Evolutionary conservation across 768 basidiomycete species (phyloP), one percentile per base, ranked within the genome.

Genomic region (Tulasnella sp.): DNA sequence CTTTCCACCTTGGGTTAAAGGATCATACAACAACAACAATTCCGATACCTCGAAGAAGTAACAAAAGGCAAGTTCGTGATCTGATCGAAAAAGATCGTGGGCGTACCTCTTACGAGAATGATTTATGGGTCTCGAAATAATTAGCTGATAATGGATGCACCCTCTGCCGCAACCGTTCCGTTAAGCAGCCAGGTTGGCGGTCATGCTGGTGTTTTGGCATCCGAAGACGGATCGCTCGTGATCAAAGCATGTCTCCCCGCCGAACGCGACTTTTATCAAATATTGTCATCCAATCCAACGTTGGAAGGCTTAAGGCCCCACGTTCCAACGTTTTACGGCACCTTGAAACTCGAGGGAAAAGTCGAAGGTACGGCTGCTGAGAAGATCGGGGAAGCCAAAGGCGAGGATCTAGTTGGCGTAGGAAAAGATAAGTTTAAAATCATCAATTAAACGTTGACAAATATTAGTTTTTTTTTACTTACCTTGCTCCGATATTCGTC

Each of bases 251-350:
- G 79, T 13, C 66, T 78, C 9, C 71, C 71, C 0, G 64, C 67
- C 32, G 89, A 93, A 60, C 69, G 77, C 32, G 67, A 68, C 19
- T 91, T 91, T 63, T 93, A 92, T 65, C 73, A 78, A 52, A 56
- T 64, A 31, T 63, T 81, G 28, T 66, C 69, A 4, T 62, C 67
- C 4, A 67, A 72, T 34, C 49, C 42, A 56, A 58, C 15, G 46
- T 50, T 55, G 31, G 39, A 49, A 20, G 56, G 54, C 24, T 59
- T 65, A 31, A 59, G 45, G 33, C 71, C 67, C 2, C 89, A 76
- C 62, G 72, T 83, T 4, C 86, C 91, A 9, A 72, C 69, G 35
- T 95, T 88, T 64, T 70, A 79, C 37, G 93, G 93, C 2, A 82
- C 83, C 3, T 68, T 95, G 34, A 76, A 69, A 56, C 65, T 93